Conservation (phyloP, 768 basidiomycete species). For the Lactarius pseudohatsudake region DNA sequence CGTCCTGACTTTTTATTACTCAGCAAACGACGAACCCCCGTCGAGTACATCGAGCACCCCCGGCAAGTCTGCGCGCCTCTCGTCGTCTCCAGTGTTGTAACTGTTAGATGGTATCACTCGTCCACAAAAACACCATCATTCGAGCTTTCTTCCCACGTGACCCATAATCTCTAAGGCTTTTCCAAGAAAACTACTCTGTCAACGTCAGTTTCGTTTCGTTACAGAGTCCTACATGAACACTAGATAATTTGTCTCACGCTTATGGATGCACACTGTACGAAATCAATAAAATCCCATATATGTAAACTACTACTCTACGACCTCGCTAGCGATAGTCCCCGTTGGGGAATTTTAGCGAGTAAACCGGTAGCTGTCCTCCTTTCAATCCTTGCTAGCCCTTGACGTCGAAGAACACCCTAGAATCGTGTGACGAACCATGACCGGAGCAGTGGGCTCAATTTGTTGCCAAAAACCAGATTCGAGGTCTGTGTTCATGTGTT, state of each 20-base stretch:
- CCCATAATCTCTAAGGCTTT: no score
- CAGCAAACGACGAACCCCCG: conserved; percentile 17
- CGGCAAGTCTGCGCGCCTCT: conserved; percentile 33
- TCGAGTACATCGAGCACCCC: conserved; percentile 17
- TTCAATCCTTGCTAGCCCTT: neutral
- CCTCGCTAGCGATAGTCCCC: neutral
- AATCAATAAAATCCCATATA: neutral
- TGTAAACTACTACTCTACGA: neutral
- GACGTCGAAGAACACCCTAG: neutral
- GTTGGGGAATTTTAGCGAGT: neutral
- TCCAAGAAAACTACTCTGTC: no score
- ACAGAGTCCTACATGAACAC: neutral
- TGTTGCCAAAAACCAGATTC: neutral
- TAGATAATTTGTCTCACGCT: neutral
- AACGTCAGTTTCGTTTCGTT: neutral
- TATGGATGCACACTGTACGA: neutral
- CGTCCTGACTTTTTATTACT: conserved; percentile 27
- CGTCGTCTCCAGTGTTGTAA: conserved; percentile 36
- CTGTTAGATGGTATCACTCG: conserved; percentile 27
- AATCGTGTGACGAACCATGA: neutral
- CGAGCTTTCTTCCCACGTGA: conserved; percentile 36
- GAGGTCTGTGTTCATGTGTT: neutral
- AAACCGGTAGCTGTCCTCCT: neutral
- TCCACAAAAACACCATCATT: conserved; percentile 35
- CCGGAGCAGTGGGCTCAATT: neutral